These are phyloP conservation scores for Bimuria novae-zelandiae DNA, from an alignment of 2,329 filamentous ascomycete genomes.

Conservation along the genomic window DNA sequence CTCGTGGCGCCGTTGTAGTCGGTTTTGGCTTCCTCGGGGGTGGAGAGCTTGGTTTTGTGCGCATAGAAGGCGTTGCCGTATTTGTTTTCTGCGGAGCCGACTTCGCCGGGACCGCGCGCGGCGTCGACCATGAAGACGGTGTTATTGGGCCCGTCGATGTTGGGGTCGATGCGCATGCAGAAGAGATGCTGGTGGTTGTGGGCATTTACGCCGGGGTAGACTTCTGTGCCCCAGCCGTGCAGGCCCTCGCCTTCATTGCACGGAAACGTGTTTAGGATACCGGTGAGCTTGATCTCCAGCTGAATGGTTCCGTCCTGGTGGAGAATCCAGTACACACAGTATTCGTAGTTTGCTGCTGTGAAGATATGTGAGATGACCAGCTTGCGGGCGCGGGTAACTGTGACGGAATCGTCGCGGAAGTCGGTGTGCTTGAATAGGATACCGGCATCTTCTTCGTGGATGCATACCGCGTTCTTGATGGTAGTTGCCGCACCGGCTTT, in stretches of 20 bases:
- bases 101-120: slow-evolving; percentile 69
- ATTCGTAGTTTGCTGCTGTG: slow-evolving; percentile 95
- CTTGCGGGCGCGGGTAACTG: slow-evolving; percentile 84
- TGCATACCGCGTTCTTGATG: slow-evolving; percentile 93
- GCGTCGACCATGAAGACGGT: slow-evolving; percentile 85
- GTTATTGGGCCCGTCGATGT: slow-evolving; percentile 83
- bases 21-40: slow-evolving; percentile 68
- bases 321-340: slow-evolving; percentile 86
- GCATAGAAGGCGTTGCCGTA: slow-evolving; percentile 92
- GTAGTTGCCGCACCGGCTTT: slow-evolving; percentile 73
- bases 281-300: slow-evolving; percentile 86
- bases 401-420: slow-evolving; percentile 85
- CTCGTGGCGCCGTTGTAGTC: slow-evolving; percentile 82
- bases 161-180: slow-evolving; percentile 84
- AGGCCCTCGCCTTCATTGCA: slow-evolving; percentile 81
- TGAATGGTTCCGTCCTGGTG: slow-evolving; percentile 92
- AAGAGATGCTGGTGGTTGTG: slow-evolving; percentile 97
- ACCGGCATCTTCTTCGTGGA: slow-evolving; percentile 90
- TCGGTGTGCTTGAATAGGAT: slow-evolving; percentile 95
- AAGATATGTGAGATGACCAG: slow-evolving; percentile 90
- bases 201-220: slow-evolving; percentile 88
- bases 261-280: slow-evolving; percentile 88
- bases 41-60: slow-evolving; percentile 78
- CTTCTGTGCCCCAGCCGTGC: slow-evolving; percentile 86
- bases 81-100: slow-evolving; percentile 80